Evolutionary conservation across 140 eudicot species (phyloP), one percentile per base, ranked within the genome.

Genomic region (Ambrosia hybrid): DNA sequence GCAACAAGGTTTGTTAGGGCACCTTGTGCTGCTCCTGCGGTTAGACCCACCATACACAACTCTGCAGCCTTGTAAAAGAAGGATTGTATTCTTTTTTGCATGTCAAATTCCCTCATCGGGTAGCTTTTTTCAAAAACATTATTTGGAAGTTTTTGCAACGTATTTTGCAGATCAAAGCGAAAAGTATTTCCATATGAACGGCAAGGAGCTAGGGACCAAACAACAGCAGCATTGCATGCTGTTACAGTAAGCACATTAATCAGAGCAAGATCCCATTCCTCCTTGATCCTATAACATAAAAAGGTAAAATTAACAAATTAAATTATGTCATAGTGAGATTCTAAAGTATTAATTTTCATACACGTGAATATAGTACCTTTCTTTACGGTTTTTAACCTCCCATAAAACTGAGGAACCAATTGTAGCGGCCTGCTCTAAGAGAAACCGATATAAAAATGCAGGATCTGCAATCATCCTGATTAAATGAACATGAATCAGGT

Each of bases 401-500:
- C 92, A 95, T 81, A 89, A 85, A 59, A 81, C 92, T 0, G 99
- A 80, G 66, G 92, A 95, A 67, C 96, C 97, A 68, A 95, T 84
- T 9, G 99, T 95, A 46, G 92, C 78, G 70, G 85, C 92, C 77
- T 95, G 97, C 76, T 95, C 99, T 53, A 95, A 79, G 33, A 95
- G 91, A 51, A 95, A 76, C 78, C 83, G 89, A 55, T 91, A 83
- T 53, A 91, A 51, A 76, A 95, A 95, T 17, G 99, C 89, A 38
- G 99, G 99, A 80, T 95, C 99, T 63, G 99, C 97, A 59, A 95
- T 86, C 99, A 90, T 95, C 85, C 99, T 95, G 90, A n/a, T 53
- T 4, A 76, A 79, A 80, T 9, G 5, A 59, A 81, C 12, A 21
- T 9, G 58, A 38, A 72, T 51, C 14, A 68, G 6, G 39, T 52